Conservation (phyloP, 495 filamentous ascomycete genomes). For the Neurospora tetrasperma region DNA sequence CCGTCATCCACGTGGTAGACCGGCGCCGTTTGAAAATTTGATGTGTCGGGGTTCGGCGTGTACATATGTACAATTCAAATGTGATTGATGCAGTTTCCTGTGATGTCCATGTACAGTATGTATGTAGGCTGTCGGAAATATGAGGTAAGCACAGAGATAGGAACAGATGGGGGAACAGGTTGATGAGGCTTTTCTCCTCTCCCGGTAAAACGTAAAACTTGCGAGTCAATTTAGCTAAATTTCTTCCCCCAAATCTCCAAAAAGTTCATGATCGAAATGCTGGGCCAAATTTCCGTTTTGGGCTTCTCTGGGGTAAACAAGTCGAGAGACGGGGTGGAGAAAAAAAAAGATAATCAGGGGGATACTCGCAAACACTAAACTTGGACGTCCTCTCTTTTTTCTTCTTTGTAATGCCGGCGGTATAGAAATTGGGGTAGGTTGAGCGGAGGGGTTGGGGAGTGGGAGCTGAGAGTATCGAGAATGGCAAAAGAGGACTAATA, state of each 20-base stretch:
- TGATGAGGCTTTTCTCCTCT: not conserved
- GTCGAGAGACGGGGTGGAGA: not conserved
- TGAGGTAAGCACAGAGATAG: not conserved
- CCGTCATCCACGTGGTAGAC: not conserved
- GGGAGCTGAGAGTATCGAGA: not conserved
- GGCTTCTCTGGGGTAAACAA: not conserved
- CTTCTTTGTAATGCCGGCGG: not conserved
- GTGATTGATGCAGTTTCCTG: not conserved
- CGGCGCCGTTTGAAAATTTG: not conserved
- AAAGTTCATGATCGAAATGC: not conserved
- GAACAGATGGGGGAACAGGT: not conserved
- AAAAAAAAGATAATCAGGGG: not conserved
- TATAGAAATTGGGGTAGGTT: not conserved
- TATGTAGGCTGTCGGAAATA: not conserved
- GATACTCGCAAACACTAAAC: not conserved
- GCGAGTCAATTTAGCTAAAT: not conserved
- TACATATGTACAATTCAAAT: not conserved
- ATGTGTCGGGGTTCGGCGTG: not conserved
- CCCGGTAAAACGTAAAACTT: not conserved
- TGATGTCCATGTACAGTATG: not conserved
- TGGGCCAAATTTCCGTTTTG: not conserved
- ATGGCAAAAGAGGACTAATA: not conserved
- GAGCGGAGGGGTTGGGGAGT: not conserved
- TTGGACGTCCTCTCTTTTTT: not conserved
- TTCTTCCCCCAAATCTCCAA: not conserved